Percentiles rank a stretch among this genome's conserved stretches.
These are phyloP conservation scores for Lenwebbia sp. DNA, from an alignment of 345 rosid species.

Conservation along the genomic window DNA sequence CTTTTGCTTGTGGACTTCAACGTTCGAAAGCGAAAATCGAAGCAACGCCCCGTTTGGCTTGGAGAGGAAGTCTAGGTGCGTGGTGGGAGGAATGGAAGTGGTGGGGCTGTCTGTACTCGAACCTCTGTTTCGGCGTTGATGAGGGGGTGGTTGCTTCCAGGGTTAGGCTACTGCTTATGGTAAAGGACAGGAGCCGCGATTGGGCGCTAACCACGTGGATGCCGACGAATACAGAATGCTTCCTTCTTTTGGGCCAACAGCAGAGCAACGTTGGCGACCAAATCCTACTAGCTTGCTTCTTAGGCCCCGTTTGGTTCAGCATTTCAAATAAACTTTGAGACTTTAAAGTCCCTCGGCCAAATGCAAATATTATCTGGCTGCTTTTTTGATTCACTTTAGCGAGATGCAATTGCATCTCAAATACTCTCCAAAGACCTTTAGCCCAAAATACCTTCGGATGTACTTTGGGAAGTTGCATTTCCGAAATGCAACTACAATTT, in stretches of 20 bases:
- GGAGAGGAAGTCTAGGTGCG: not conserved
- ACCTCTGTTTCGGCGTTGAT: not conserved
- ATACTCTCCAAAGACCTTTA: too few relatives aligned
- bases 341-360: too few relatives aligned
- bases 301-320: too few relatives aligned
- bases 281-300: not conserved
- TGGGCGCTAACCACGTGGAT: not conserved
- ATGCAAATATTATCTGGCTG: too few relatives aligned
- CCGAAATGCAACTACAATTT: too few relatives aligned
- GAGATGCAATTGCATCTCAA: too few relatives aligned
- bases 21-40: not conserved
- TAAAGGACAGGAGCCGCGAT: not conserved
- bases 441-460: too few relatives aligned
- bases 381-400: too few relatives aligned
- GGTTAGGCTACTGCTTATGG: not conserved
- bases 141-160: not conserved
- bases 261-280: not conserved
- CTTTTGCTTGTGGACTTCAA: not conserved
- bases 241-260: not conserved
- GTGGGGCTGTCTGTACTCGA: not conserved
- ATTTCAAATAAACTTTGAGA: too few relatives aligned
- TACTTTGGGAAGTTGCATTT: too few relatives aligned
- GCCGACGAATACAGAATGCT: not conserved
- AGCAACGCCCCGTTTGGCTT: not conserved
- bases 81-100: not conserved